Base-by-base conservation (phyloP, 805 yeast genomes). In the Naumovozyma dairenensis region DNA sequence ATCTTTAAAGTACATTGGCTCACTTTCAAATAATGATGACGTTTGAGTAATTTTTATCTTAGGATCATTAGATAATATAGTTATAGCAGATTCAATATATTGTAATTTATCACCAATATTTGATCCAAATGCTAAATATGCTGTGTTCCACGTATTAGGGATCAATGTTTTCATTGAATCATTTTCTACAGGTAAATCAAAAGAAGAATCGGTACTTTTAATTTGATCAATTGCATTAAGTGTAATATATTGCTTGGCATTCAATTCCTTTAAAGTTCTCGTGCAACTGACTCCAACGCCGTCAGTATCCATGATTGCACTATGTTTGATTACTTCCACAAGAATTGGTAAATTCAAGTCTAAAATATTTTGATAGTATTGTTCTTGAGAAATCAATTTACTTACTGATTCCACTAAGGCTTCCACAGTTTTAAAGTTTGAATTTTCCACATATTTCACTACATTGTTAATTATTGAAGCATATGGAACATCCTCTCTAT, bases 381-480 rank as follows among this genome's bases (percentile, higher is more conserved):
- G 43, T 25, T 63, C 53, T 37, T 66, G 64, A 24, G 72, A 61
- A 2, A 78, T 61, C 30, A 73, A 51, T 42, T 75, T 77, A 3
- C 84, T 77, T 18, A 84, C 79, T 8, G 75, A 71, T 38, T 76
- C 71, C 3, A 83, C 94, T 30, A 92, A 66, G 0, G 96, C 96
- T 53, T 92, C 99, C 1, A 92, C 93, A 0, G 99, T 92, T 49
- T 83, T 80, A 62, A 84, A 92, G 42, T 76, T 74, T 2, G 94
- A 71, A n/a, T 51, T 53, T 48, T 82, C 94, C n/a, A 85, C 81
- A 46, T 77, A 82, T 0, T 49, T 48, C 0, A 69, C 63, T 4
- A 81, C 67, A 2, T 55, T 60, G 18, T 71, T 70, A 16, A 78
- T 69, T 27, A 72, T 62, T 21, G 65, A 54, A 30, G 67, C 62